A percentile compares a stretch with the other conserved stretches of the same genome.
phyloP scores from a whole-genome alignment of 1,284 basidiomycete genomes.

The Apiotrichum montevideense region DNA sequence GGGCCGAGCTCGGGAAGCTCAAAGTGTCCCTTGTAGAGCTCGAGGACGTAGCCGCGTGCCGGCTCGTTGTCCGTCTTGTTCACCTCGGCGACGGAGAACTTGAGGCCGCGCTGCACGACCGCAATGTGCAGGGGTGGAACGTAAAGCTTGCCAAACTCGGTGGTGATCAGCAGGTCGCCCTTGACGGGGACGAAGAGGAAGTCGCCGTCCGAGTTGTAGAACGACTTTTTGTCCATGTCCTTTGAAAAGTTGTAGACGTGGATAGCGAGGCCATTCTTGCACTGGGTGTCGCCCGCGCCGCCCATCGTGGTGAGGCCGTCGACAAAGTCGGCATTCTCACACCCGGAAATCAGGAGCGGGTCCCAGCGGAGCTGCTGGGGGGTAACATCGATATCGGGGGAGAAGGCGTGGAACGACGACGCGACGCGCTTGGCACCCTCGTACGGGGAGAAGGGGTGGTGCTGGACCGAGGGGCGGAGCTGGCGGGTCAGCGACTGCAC shows the following conservation, averaged over 20 bases:
- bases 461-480: constrained; percentile 60
- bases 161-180: constrained; percentile 61
- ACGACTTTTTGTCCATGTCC: constrained; percentile 60
- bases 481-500: neutral
- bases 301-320: constrained; percentile 60
- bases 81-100: constrained; percentile 54
- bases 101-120: constrained; percentile 61
- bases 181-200: constrained; percentile 62
- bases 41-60: constrained; percentile 52
- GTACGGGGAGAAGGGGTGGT: constrained; percentile 33
- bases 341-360: constrained; percentile 48
- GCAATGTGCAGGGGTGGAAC: constrained; percentile 60
- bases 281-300: constrained; percentile 60
- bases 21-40: constrained; percentile 60
- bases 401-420: constrained; percentile 7
- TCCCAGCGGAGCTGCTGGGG: constrained; percentile 62
- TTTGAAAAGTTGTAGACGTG: constrained; percentile 60
- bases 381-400: constrained; percentile 41
- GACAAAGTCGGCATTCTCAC: constrained; percentile 54
- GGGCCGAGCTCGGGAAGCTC: constrained; percentile 62
- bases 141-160: constrained; percentile 64
- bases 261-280: constrained; percentile 58
- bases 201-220: constrained; percentile 64
- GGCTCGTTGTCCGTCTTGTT: constrained; percentile 1
- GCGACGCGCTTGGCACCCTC: constrained; percentile 2